phyloP scores from a whole-genome alignment of 139 green algal genomes.

The Spirogloea muscicola region DNA sequence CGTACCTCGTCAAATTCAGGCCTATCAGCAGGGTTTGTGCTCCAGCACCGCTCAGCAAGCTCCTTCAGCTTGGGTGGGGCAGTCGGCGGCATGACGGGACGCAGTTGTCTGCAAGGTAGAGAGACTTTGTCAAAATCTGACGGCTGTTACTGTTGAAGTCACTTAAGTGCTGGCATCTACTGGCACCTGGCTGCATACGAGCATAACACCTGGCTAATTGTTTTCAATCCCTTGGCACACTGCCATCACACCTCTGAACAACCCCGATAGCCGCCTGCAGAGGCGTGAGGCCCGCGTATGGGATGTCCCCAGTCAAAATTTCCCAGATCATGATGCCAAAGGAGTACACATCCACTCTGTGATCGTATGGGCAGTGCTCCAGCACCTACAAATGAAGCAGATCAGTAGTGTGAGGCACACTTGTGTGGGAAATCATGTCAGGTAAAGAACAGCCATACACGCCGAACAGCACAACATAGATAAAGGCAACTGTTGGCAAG shows the following conservation, averaged over 20 bases:
- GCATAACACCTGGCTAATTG: no score
- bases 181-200: no score
- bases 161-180: no score
- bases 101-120: conserved; percentile 11
- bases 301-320: conserved; percentile 80
- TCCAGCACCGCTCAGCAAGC: conserved; percentile 17
- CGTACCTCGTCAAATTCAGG: conserved; percentile 34
- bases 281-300: conserved; percentile 45
- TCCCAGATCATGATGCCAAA: conserved; percentile 89
- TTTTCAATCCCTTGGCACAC: no score
- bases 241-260: conserved; percentile 37
- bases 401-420: no score
- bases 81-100: conserved; percentile 6
- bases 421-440: no score
- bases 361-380: conserved; percentile 90
- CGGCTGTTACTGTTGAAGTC: no score
- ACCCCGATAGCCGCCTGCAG: conserved; percentile 45
- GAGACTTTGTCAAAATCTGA: no score
- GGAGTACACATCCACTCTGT: conserved; percentile 82
- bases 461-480: no score
- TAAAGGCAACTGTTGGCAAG: no score
- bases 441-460: no score
- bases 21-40: conserved; percentile 2
- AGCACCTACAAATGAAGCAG: conserved; percentile 37
- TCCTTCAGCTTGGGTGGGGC: not conserved